These are phyloP conservation scores for Septoria petroselini DNA, from an alignment of 2,329 filamentous ascomycete species.

Conservation along the genomic window DNA sequence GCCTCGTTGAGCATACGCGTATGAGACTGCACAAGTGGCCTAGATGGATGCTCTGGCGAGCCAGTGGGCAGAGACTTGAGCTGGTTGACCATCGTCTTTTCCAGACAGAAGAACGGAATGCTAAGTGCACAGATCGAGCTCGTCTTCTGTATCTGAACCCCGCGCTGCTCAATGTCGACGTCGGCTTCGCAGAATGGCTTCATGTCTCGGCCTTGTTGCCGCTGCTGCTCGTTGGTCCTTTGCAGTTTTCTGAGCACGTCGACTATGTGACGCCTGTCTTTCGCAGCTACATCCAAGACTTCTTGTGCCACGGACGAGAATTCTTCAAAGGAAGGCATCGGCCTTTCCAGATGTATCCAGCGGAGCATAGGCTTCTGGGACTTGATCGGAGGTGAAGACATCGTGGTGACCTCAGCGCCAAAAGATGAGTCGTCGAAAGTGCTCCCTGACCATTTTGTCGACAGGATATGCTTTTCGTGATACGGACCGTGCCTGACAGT, in stretches of 20 bases:
- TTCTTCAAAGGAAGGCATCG: slow-evolving; percentile 19
- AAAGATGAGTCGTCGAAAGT: slow-evolving; percentile 12
- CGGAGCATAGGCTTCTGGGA: slow-evolving; percentile 4
- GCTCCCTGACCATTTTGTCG: slow-evolving; percentile 13
- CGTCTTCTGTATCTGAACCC: slow-evolving; percentile 5
- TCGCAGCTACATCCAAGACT: background rate
- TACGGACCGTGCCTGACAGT: background rate
- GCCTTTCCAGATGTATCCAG: slow-evolving; percentile 19
- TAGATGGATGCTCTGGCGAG: slow-evolving; percentile 13
- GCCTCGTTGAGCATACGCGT: slow-evolving; percentile 12
- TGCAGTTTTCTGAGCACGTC: slow-evolving; percentile 16
- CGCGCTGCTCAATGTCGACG: slow-evolving; percentile 11
- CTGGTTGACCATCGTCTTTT: slow-evolving; percentile 4
- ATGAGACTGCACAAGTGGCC: slow-evolving; percentile 13
- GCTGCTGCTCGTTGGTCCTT: slow-evolving; percentile 20
- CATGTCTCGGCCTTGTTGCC: slow-evolving; percentile 21
- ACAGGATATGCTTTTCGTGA: slow-evolving; percentile 1
- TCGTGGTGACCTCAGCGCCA: slow-evolving; percentile 5
- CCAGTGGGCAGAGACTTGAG: slow-evolving; percentile 2
- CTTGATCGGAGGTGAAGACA: slow-evolving; percentile 5
- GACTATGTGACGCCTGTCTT: slow-evolving; percentile 12
- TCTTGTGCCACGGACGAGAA: slow-evolving; percentile 12
- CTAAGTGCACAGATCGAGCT: slow-evolving; percentile 15
- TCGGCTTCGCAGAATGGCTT: slow-evolving; percentile 18
- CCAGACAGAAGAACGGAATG: slow-evolving; percentile 15